phyloP scores from a whole-genome alignment of 176 grass and related monocot species.

The Triticum monococcum region DNA sequence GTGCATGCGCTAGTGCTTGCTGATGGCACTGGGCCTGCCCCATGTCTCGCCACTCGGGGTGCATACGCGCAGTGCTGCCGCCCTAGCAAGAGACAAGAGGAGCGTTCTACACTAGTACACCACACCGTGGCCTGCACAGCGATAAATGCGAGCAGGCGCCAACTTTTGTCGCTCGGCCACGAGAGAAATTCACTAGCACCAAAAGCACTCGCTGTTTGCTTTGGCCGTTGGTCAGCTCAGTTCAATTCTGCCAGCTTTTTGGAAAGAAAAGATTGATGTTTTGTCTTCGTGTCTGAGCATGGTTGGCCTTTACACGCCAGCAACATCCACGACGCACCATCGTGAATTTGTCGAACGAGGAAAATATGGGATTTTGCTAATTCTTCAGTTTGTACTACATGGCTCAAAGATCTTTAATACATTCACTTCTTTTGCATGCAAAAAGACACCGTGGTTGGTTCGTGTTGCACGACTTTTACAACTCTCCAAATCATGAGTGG shows the following conservation, averaged over 20 bases:
- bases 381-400: too few species aligned
- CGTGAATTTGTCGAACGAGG: neutral
- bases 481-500: neutral
- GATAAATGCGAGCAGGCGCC: neutral
- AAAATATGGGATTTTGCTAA: neutral
- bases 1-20: too few species aligned
- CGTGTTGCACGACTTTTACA: neutral
- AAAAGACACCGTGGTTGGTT: neutral
- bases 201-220: neutral
- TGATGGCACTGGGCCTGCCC: too few species aligned
- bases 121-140: neutral
- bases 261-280: neutral
- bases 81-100: slow-evolving; percentile 37
- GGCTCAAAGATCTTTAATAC: too few species aligned
- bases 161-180: slow-evolving; percentile 19
- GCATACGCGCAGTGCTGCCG: slow-evolving; percentile 16
- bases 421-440: neutral
- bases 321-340: neutral
- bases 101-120: neutral
- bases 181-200: neutral
- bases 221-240: neutral
- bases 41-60: neutral
- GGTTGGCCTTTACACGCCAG: slow-evolving; percentile 6
- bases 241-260: neutral
- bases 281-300: neutral